phyloP scores from a whole-genome alignment of 768 basidiomycete species.

The Chalciporus piperatus region DNA sequence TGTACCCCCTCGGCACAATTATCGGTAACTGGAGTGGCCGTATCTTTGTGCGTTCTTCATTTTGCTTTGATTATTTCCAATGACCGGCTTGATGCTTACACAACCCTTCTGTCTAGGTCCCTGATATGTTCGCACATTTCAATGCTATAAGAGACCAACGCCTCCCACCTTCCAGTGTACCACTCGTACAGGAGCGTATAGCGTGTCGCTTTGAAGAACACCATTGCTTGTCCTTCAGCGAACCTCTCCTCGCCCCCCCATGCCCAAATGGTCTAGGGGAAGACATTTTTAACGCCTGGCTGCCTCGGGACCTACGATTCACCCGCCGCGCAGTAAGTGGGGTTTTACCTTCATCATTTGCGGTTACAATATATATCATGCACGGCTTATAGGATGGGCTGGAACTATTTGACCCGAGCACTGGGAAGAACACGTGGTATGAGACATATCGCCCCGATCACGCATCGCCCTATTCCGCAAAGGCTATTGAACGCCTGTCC shows the following conservation, averaged over 20 bases:
- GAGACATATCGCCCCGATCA: conserved; percentile 43
- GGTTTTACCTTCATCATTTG: not conserved
- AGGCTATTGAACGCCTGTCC: conserved; percentile 29
- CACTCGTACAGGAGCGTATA: conserved; percentile 36
- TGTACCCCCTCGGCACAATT: conserved; percentile 44
- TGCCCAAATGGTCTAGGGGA: conserved; percentile 37
- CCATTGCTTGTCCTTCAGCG: conserved; percentile 41
- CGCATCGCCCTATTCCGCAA: conserved; percentile 36
- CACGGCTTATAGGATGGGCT: conserved; percentile 36
- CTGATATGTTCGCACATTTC: conserved; percentile 24
- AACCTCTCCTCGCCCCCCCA: conserved; percentile 35
- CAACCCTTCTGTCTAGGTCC: conserved; percentile 19
- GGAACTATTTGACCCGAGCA: conserved; percentile 41
- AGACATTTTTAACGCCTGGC: conserved; percentile 48
- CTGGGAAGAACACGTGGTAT: conserved; percentile 39
- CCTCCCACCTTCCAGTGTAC: conserved; percentile 18
- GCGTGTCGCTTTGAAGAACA: conserved; percentile 45
- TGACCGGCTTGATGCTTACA: conserved; percentile 17
- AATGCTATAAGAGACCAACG: conserved; percentile 23
- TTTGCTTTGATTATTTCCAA: not conserved
- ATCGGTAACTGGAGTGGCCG: conserved; percentile 48
- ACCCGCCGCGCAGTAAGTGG: conserved; percentile 33
- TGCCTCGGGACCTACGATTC: conserved; percentile 38
- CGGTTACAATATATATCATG: conserved; percentile 13
- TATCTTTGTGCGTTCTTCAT: conserved; percentile 37